Evolutionary conservation across 768 basidiomycete genomes (phyloP).

Genomic region (Wakefieldia striispora): DNA sequence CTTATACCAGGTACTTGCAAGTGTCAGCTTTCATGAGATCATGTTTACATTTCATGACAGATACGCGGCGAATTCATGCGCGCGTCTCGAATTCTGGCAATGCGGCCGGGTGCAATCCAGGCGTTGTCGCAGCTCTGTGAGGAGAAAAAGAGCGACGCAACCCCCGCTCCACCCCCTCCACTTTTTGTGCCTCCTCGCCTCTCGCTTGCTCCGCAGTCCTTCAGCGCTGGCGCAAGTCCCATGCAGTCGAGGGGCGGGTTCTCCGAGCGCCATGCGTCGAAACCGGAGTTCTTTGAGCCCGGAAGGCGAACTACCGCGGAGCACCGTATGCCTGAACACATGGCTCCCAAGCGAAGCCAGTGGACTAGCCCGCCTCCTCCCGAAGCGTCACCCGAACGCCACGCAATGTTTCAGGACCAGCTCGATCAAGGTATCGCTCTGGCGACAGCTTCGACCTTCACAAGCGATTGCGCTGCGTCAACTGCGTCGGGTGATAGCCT

Average conservation of each 20-base stretch:
- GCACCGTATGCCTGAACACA: conserved; percentile 56
- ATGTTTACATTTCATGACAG: conserved; percentile 40
- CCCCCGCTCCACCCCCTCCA: conserved; percentile 38
- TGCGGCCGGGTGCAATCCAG: conserved; percentile 74
- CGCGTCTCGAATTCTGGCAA: conserved; percentile 79
- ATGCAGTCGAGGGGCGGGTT: conserved; percentile 46
- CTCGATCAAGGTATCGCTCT: conserved; percentile 65
- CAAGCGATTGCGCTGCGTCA: conserved; percentile 50
- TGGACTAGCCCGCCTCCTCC: conserved; percentile 87
- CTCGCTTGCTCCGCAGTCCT: conserved; percentile 63
- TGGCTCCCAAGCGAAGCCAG: conserved; percentile 76
- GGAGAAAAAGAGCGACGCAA: conserved; percentile 63
- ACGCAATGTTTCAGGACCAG: conserved; percentile 62
- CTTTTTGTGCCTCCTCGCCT: conserved; percentile 46
- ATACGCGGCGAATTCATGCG: conserved; percentile 99
- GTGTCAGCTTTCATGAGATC: neutral
- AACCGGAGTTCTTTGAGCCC: conserved; percentile 45
- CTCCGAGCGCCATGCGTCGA: conserved; percentile 54
- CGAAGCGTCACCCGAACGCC: conserved; percentile 67
- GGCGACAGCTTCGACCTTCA: conserved; percentile 62
- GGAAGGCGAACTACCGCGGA: conserved; percentile 32
- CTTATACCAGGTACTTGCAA: conserved; percentile 70
- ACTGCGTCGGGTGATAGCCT: conserved; percentile 58
- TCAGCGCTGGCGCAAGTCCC: conserved; percentile 62
- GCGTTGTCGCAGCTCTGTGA: conserved; percentile 90